Percentiles rank a stretch among this genome's conserved stretches.
Evolutionary conservation across 192 early-diverging fungal genomes (phyloP).

Genomic region (Umbelopsis isabellina): DNA sequence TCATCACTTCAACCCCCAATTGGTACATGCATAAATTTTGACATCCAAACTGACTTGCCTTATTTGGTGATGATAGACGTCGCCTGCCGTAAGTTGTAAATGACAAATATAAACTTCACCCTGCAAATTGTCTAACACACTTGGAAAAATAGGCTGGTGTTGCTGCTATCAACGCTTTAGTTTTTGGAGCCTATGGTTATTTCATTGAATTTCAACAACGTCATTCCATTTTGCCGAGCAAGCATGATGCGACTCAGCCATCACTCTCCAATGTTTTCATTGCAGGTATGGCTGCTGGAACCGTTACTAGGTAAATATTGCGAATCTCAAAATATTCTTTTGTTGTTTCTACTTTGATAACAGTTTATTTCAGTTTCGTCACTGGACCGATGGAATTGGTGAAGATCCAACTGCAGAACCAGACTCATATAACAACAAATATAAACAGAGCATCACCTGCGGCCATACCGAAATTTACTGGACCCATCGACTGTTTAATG

Average conservation of each 20-base stretch:
- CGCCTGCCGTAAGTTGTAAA: conserved; percentile 50
- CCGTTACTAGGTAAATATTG: conserved; percentile 52
- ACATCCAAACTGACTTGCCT: conserved; percentile 10
- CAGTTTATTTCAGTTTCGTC: conserved; percentile 46
- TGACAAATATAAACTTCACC: neutral
- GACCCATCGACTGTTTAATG: conserved; percentile 54
- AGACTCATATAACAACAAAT: conserved; percentile 31
- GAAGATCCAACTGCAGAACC: conserved; percentile 60
- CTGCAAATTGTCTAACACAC: neutral
- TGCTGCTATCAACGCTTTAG: conserved; percentile 55
- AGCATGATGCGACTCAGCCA: conserved; percentile 26
- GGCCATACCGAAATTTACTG: conserved; percentile 18
- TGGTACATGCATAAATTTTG: neutral
- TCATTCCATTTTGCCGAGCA: conserved; percentile 20
- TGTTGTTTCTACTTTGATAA: neutral
- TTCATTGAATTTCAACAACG: conserved; percentile 52
- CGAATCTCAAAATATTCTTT: neutral
- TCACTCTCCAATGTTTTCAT: conserved; percentile 51
- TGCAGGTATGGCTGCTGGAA: conserved; percentile 57
- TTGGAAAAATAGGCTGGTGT: conserved; percentile 51
- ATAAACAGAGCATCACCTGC: conserved; percentile 22
- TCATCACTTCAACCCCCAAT: neutral
- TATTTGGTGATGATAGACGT: conserved; percentile 43
- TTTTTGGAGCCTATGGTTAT: conserved; percentile 58
- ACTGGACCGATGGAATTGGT: conserved; percentile 63